A percentile compares a stretch with the other conserved stretches of the same genome.
Evolutionary conservation across 2,329 filamentous ascomycete species (phyloP).

Genomic region (Hypomyces rosellus): DNA sequence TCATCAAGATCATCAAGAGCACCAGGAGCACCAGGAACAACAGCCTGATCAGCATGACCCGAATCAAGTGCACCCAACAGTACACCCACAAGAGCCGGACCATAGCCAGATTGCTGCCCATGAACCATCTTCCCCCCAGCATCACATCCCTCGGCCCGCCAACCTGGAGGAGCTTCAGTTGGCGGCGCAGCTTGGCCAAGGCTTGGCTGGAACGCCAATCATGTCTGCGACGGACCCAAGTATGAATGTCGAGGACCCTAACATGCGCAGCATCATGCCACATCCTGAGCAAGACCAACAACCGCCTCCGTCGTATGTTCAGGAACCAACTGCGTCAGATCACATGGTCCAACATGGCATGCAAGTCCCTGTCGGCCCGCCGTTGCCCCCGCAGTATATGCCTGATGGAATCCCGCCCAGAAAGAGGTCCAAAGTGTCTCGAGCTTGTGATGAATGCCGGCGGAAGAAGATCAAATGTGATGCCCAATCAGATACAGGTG

Average conservation of each 20-base stretch:
- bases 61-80: constrained; percentile 23
- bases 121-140: constrained; percentile 33
- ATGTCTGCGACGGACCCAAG: constrained; percentile 42
- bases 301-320: constrained; percentile 30
- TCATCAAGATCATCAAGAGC: constrained; percentile 18
- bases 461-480: constrained; percentile 90
- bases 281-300: constrained; percentile 35
- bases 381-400: constrained; percentile 32
- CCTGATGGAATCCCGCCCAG: constrained; percentile 59
- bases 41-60: constrained; percentile 23
- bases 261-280: constrained; percentile 38
- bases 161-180: constrained; percentile 52
- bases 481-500: constrained; percentile 65
- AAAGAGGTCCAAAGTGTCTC: constrained; percentile 79
- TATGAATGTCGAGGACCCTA: constrained; percentile 37
- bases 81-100: constrained; percentile 23
- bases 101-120: constrained; percentile 27
- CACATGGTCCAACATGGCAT: constrained; percentile 31
- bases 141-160: constrained; percentile 35
- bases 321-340: constrained; percentile 31
- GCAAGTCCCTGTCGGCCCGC: constrained; percentile 30
- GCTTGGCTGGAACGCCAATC: constrained; percentile 41
- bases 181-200: constrained; percentile 52
- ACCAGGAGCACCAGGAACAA: constrained; percentile 13
- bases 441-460: constrained; percentile 83